Evolutionary conservation across 2,329 filamentous ascomycete genomes (phyloP), one percentile per base, ranked within the genome.

Genomic region (Xylaria sp.): DNA sequence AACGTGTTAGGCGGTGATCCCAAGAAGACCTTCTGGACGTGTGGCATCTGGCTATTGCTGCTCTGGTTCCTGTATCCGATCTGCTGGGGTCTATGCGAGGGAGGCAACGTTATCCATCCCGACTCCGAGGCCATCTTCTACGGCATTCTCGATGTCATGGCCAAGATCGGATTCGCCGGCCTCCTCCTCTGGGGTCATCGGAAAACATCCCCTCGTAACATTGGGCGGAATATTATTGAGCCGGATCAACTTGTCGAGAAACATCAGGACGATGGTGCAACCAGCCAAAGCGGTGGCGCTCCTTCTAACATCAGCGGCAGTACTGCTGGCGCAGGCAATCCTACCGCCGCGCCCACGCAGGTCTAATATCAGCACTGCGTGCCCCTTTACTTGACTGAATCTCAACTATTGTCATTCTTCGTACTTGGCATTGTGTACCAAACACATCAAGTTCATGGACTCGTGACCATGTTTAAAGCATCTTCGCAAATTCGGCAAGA

Each of bases 121-220:
- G 90, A 92, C 74, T 87, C 86, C 0, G 90, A 92, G 75, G 88
- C 88, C 12, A 80, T 91, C 66, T 91, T 92, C 76, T 93, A 92
- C 74, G 89, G 89, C 48, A 80, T 91, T 3, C 82, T 93, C 0
- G 90, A 92, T 67, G 78, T 91, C 5, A 68, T 91, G 3, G 85
- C 89, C 7, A 92, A 91, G 80, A 87, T 88, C 0, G 81, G 86
- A 9, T 92, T 91, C 70, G 87, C 87, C 18, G 81, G 82, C 13
- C 75, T 91, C 0, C 82, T 92, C 0, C 80, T 92, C 58, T 88
- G 81, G 79, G 88, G 88, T 0, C 89, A 91, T 76, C 83, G 87
- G 55, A 86, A 86, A 71, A 90, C 91, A 59, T 84, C 88, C 53
- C 86, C 88, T 10, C 79, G 81, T 5, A 79, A 82, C 15, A 80